phyloP scores from a whole-genome alignment of 192 early-diverging fungal species.

The Allomyces arbusculus region DNA sequence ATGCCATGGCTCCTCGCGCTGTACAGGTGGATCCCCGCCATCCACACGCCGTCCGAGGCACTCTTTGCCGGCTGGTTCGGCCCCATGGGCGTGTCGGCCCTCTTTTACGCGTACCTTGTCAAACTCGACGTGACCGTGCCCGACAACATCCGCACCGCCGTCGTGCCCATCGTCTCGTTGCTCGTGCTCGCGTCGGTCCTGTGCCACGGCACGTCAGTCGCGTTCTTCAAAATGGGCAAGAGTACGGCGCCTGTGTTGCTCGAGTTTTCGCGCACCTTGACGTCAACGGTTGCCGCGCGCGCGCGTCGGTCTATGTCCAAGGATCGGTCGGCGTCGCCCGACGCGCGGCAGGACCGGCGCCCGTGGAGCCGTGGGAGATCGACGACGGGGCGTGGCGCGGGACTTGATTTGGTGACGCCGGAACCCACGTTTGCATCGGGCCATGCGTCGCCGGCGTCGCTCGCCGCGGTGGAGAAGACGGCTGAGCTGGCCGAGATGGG shows the following conservation, averaged over 20 bases:
- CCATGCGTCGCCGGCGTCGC: too few relatives aligned
- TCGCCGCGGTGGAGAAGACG: too few relatives aligned
- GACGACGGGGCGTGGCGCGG: too few relatives aligned
- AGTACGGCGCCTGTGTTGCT: constrained; percentile 1
- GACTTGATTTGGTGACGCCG: too few relatives aligned
- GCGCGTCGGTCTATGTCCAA: too few relatives aligned
- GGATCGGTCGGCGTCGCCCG: too few relatives aligned
- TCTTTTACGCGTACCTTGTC: constrained; percentile 25
- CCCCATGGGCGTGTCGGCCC: constrained; percentile 52
- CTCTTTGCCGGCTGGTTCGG: constrained; percentile 83
- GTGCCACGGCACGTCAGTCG: constrained; percentile 63
- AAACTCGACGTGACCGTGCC: constrained; percentile 7
- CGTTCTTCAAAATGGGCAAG: constrained; percentile 45
- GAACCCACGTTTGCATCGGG: too few relatives aligned
- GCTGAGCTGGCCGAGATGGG: too few relatives aligned
- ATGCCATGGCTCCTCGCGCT: constrained; percentile 44
- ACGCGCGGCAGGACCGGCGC: too few relatives aligned
- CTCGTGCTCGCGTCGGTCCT: constrained; percentile 63
- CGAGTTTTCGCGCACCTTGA: not conserved
- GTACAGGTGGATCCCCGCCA: constrained; percentile 42
- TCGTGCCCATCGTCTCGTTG: constrained; percentile 37
- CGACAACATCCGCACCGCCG: not conserved
- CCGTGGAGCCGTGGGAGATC: too few relatives aligned
- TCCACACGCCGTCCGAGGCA: constrained; percentile 49
- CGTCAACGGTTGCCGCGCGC: too few relatives aligned